These are phyloP conservation scores for Tricholoma sp. DNA, from an alignment of 768 basidiomycete species.

Conservation along the genomic window DNA sequence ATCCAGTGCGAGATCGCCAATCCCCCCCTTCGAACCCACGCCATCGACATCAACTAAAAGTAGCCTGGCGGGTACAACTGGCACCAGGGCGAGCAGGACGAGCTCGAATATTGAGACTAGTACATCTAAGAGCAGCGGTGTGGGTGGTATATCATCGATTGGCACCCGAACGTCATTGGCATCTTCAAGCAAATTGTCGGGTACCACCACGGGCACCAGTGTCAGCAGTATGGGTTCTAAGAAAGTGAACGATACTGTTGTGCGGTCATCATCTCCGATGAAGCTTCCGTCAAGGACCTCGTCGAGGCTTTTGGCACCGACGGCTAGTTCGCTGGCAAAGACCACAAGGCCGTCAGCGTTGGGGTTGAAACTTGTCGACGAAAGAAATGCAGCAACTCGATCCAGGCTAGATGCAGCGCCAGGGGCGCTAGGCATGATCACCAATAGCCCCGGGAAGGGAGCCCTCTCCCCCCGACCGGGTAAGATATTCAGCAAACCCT, in stretches of 20 bases:
- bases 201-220: conserved; percentile 16
- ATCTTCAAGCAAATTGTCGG: conserved; percentile 21
- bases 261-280: conserved; percentile 26
- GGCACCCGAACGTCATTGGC: conserved; percentile 30
- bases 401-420: background rate
- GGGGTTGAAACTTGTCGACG: conserved; percentile 7
- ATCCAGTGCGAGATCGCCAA: conserved; percentile 15
- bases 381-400: background rate
- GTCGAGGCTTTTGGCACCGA: conserved; percentile 62
- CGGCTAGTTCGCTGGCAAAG: conserved; percentile 74
- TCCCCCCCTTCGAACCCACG: conserved; percentile 14
- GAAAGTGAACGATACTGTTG: conserved; percentile 15
- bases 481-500: conserved; percentile 51
- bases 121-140: conserved; percentile 14
- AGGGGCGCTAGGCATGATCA: conserved; percentile 21
- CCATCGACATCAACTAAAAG: conserved; percentile 8
- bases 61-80: background rate
- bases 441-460: conserved; percentile 25
- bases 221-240: conserved; percentile 33
- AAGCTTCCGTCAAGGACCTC: conserved; percentile 17
- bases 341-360: conserved; percentile 19
- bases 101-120: conserved; percentile 13
- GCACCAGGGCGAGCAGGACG: conserved; percentile 6
- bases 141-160: conserved; percentile 36
- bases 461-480: conserved; percentile 25